Percentiles rank a stretch among this genome's conserved stretches.
Evolutionary conservation across 225 moss, liverwort and hornwort genomes (phyloP).

Genomic region (Anthoceros angustus): DNA sequence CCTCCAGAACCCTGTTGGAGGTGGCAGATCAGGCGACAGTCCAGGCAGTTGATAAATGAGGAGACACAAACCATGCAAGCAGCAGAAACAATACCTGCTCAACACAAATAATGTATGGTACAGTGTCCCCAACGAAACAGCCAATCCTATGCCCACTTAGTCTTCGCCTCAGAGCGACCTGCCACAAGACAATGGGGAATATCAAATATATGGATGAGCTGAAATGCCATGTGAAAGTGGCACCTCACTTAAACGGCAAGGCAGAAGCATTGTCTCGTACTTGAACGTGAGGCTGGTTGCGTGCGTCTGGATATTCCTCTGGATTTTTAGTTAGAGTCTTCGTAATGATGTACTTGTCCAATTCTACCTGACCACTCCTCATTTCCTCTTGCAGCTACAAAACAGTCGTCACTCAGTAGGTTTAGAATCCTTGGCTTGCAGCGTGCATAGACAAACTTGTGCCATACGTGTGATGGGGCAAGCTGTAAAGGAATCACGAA

Average conservation of each 20-base stretch:
- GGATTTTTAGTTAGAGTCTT: constrained; percentile 95
- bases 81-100: constrained; percentile 40
- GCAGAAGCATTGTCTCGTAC: constrained; percentile 13
- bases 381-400: constrained; percentile 88
- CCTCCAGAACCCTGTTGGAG: constrained; percentile 41
- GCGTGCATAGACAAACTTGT: background rate
- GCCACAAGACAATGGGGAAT: background rate
- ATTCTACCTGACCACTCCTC: constrained; percentile 76
- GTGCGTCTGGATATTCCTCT: constrained; percentile 93
- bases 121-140: constrained; percentile 66
- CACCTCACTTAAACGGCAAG: background rate
- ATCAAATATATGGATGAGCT: background rate
- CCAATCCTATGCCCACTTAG: constrained; percentile 60
- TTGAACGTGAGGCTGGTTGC: constrained; percentile 91
- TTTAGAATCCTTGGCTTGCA: background rate
- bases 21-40: background rate
- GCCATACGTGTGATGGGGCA: too few relatives aligned
- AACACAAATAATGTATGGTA: constrained; percentile 83
- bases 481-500: too few relatives aligned
- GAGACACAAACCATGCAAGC: background rate
- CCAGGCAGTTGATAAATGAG: background rate
- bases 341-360: constrained; percentile 80
- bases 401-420: background rate
- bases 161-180: constrained; percentile 87
- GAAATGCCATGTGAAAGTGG: background rate